Evolutionary conservation across 2,329 filamentous ascomycete species (phyloP).

Genomic region (Sphaceloma murrayae): DNA sequence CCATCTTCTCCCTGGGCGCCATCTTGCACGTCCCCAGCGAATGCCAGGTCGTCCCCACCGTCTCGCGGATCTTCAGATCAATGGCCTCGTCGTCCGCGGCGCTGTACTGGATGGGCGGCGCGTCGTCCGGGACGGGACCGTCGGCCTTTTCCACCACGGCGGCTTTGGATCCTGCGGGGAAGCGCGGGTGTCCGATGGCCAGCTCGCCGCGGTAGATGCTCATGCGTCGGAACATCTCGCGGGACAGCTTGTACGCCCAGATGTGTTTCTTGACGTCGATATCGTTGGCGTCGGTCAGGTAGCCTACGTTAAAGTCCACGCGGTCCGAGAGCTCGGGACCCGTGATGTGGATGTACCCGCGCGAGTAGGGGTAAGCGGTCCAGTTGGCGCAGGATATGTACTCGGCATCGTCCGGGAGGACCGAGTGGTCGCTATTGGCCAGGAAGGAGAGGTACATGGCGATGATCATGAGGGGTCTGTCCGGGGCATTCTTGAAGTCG

Average conservation of each 20-base stretch:
- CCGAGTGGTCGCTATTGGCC: slow-evolving; percentile 24
- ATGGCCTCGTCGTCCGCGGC: slow-evolving; percentile 30
- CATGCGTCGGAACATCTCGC: slow-evolving; percentile 51
- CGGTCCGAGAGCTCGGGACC: slow-evolving; percentile 36
- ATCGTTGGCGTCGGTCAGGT: slow-evolving; percentile 42
- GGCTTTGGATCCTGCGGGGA: slow-evolving; percentile 39
- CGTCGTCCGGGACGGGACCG: slow-evolving; percentile 33
- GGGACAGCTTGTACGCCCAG: slow-evolving; percentile 57
- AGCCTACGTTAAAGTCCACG: slow-evolving; percentile 50
- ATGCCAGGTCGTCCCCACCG: slow-evolving; percentile 35
- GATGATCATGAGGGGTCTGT: slow-evolving; percentile 43
- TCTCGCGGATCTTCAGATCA: slow-evolving; percentile 36
- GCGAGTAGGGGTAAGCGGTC: slow-evolving; percentile 52
- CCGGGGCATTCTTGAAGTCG: slow-evolving; percentile 41
- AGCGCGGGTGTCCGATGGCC: slow-evolving; percentile 31
- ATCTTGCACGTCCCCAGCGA: slow-evolving; percentile 35
- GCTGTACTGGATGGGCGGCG: slow-evolving; percentile 34
- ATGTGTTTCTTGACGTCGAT: slow-evolving; percentile 46
- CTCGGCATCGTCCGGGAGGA: slow-evolving; percentile 33
- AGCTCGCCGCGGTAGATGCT: slow-evolving; percentile 40
- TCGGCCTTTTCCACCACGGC: slow-evolving; percentile 28
- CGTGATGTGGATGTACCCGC: slow-evolving; percentile 52
- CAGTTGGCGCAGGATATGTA: slow-evolving; percentile 47
- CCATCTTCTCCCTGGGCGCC: slow-evolving; percentile 29
- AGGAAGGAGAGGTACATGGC: slow-evolving; percentile 30